Conservation (phyloP, 495 filamentous ascomycete genomes). For the Penicillium manginii region DNA sequence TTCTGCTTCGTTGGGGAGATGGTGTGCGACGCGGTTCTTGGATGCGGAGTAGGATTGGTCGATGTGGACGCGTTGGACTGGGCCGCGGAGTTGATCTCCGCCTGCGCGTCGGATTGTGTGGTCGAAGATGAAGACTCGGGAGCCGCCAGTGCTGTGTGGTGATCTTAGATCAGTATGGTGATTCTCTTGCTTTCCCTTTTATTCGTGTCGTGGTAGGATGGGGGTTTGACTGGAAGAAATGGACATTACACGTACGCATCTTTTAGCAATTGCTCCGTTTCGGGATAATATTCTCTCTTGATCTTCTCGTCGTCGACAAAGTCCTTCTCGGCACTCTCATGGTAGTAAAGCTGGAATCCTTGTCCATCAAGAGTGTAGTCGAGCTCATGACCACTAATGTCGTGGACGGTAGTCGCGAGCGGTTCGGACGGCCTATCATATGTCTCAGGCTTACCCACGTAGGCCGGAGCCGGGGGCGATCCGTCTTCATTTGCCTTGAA, state of each 20-base stretch:
- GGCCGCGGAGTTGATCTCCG: slow-evolving; percentile 51
- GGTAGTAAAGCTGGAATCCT: slow-evolving; percentile 55
- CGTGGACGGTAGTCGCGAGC: slow-evolving; percentile 43
- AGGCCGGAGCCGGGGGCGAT: slow-evolving; percentile 53
- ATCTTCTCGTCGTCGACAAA: slow-evolving; percentile 70
- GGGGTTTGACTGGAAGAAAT: neutral
- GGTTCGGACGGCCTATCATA: slow-evolving; percentile 48
- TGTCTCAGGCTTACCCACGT: slow-evolving; percentile 52
- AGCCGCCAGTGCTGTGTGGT: slow-evolving; percentile 51
- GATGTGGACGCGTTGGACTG: slow-evolving; percentile 70
- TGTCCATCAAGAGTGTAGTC: slow-evolving; percentile 52
- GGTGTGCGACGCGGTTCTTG: slow-evolving; percentile 57
- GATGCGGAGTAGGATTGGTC: slow-evolving; percentile 70
- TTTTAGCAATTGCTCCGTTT: slow-evolving; percentile 68
- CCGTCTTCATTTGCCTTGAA: slow-evolving; percentile 63
- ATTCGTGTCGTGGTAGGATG: too few relatives aligned
- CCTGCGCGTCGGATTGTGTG: slow-evolving; percentile 69
- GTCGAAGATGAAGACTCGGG: slow-evolving; percentile 71
- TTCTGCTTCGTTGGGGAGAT: slow-evolving; percentile 65
- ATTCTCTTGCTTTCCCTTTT: too few relatives aligned
- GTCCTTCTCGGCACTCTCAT: slow-evolving; percentile 50
- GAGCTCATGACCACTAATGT: slow-evolving; percentile 53
- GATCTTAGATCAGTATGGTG: slow-evolving; percentile 1
- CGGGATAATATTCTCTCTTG: slow-evolving; percentile 66
- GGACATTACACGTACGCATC: slow-evolving; percentile 44